Conservation (phyloP, 2,329 filamentous ascomycete species). For the Periconia sp. region DNA sequence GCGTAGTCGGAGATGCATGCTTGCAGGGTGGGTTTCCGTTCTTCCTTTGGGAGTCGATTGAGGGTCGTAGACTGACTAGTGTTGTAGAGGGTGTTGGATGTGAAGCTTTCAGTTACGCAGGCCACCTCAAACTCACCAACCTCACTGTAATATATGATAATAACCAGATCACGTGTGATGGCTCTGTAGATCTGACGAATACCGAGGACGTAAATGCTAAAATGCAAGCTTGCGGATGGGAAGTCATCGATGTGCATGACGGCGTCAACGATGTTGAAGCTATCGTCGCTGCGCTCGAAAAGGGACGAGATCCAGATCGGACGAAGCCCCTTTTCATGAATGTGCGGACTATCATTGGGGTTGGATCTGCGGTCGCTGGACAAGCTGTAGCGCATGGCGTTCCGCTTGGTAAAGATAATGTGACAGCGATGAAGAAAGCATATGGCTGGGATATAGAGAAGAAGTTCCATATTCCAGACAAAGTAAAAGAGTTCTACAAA, state of each 20-base stretch:
- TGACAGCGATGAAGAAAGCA: constrained; percentile 58
- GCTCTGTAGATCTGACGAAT: constrained; percentile 60
- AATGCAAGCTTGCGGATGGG: constrained; percentile 63
- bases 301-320: constrained; percentile 49
- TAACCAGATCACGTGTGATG: constrained; percentile 66
- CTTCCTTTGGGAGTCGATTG: constrained; percentile 47
- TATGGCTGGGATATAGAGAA: constrained; percentile 56
- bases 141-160: constrained; percentile 66
- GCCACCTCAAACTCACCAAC: constrained; percentile 63
- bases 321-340: constrained; percentile 64
- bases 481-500: constrained; percentile 58
- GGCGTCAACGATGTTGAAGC: constrained; percentile 59
- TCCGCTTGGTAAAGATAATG: constrained; percentile 60
- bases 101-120: constrained; percentile 63
- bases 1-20: constrained; percentile 63
- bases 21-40: constrained; percentile 47
- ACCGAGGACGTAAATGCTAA: constrained; percentile 64
- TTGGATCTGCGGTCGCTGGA: constrained; percentile 52
- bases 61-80: neutral
- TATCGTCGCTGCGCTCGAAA: constrained; percentile 54
- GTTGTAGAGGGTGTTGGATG: constrained; percentile 61
- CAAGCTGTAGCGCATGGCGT: constrained; percentile 63
- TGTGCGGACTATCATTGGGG: constrained; percentile 59
- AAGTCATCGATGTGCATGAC: constrained; percentile 61
- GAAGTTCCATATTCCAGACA: constrained; percentile 52